Evolutionary conservation across 495 filamentous ascomycete species (phyloP), one percentile per base, ranked within the genome.

Genomic region (Ramalina intermedia): DNA sequence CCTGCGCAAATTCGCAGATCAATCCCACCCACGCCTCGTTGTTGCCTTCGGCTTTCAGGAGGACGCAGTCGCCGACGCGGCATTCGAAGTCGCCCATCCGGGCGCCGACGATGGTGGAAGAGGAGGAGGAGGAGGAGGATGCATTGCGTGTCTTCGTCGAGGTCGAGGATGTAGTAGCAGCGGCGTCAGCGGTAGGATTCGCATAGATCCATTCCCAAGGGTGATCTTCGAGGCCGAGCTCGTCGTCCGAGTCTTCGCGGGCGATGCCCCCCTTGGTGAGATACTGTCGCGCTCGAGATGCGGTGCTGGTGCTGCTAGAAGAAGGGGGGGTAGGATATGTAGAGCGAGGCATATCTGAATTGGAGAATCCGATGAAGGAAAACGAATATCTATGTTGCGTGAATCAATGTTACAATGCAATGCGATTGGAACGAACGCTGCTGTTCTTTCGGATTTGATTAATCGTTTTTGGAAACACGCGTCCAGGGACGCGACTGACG

Each of bases 141-240:
- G 29, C 29, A 33, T 33, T 33, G 29, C 29, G 29, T 3, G 20
- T 36, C 21, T 23, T 24, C 11, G 58, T 41, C 1, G 58, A 46
- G 2, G 62, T 52, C 6, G 55, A 45, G 6, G 63, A 57, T 16
- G 61, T 48, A 18, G 55, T 53, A 3, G 64, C 53, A 26, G 43
- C 6, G 26, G 44, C 16, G 4, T 64, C 53, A 36, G 44, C 6
- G 26, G 44, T 27, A 12, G 44, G 37, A 16, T 37, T 14, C 26
- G 70, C 70, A 65, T 91, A 91, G 26, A 96, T 79, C 90, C 89
- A 98, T 61, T 93, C 79, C 91, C 91, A 98, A 1, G 87, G 86
- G 38, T 72, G 69, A 62, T 94, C 87, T 47, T 91, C 87, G 16
- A 78, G 67, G 17, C 87, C 87, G 9, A 93, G 72, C 60, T 95